Evolutionary conservation across 2,329 filamentous ascomycete species (phyloP).

Genomic region (Colletotrichum kahawae): DNA sequence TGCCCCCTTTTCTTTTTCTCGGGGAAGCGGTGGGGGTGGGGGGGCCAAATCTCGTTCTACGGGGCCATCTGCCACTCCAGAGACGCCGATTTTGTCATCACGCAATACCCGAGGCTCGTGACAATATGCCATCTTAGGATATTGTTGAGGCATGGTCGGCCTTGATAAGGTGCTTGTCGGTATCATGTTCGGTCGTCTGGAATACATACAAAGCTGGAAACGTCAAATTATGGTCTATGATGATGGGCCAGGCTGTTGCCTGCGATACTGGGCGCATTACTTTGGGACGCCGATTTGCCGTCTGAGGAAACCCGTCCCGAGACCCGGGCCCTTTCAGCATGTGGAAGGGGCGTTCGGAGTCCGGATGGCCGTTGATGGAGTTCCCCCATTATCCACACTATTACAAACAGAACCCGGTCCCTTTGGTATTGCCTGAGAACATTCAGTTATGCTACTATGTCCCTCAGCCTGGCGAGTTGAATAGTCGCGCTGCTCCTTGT

Average conservation of each 20-base stretch:
- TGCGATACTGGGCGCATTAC: background rate
- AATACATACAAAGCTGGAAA: background rate
- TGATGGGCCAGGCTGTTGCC: background rate
- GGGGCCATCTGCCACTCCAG: rapidly evolving
- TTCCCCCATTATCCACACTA: background rate
- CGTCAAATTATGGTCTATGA: no score
- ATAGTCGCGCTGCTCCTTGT: rapidly evolving
- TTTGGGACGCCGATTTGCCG: background rate
- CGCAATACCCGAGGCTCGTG: background rate
- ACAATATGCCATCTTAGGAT: rapidly evolving
- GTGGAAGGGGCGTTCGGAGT: background rate
- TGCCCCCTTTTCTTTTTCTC: background rate
- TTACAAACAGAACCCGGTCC: background rate
- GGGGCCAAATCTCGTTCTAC: background rate
- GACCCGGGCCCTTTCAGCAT: background rate
- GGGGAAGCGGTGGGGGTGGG: background rate
- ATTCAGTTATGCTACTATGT: background rate
- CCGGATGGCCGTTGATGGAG: background rate
- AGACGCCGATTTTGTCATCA: rapidly evolving
- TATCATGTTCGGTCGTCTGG: background rate
- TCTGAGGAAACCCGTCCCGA: rapidly evolving
- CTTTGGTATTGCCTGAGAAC: background rate
- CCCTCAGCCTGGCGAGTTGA: background rate
- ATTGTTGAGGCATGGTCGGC: rapidly evolving
- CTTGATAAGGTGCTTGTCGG: background rate